Percentiles rank a stretch among this genome's conserved stretches.
Evolutionary conservation across 768 basidiomycete species (phyloP).

Genomic region (Hericium coralloides): DNA sequence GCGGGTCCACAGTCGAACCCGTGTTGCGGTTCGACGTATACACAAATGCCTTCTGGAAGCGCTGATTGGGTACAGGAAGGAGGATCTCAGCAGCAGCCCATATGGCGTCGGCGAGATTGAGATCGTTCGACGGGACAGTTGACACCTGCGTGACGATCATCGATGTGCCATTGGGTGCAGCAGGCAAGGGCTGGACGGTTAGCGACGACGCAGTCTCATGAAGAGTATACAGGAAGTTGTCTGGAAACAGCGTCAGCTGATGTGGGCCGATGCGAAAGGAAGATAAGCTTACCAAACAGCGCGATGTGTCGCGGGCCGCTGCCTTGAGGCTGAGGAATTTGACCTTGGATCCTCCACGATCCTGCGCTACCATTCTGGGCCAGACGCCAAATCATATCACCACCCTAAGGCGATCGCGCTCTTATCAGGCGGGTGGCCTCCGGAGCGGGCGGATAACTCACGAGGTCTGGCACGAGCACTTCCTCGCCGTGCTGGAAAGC

Average conservation of each 20-base stretch:
- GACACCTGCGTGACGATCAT: conserved; percentile 42
- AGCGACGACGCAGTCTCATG: conserved; percentile 52
- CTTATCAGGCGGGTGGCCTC: neutral
- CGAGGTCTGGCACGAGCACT: conserved; percentile 58
- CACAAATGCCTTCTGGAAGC: conserved; percentile 45
- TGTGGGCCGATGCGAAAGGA: conserved; percentile 1
- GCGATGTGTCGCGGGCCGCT: conserved; percentile 52
- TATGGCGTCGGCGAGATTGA: conserved; percentile 27
- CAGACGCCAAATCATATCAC: conserved; percentile 62
- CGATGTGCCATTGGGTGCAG: conserved; percentile 39
- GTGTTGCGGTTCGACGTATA: conserved; percentile 65
- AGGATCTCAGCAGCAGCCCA: conserved; percentile 57
- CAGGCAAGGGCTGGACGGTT: conserved; percentile 47
- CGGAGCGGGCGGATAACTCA: conserved; percentile 20
- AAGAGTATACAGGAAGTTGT: conserved; percentile 40
- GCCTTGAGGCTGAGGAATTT: conserved; percentile 50
- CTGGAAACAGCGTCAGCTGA: conserved; percentile 20
- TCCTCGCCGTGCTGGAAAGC: conserved; percentile 45
- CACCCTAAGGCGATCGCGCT: conserved; percentile 33
- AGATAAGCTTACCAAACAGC: conserved; percentile 24
- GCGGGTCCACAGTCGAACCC: conserved; percentile 34
- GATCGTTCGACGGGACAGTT: conserved; percentile 35
- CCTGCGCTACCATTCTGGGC: conserved; percentile 33
- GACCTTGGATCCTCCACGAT: conserved; percentile 46
- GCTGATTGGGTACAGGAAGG: conserved; percentile 36